Conservation (phyloP, 1,284 basidiomycete genomes). For the Takashimella koratensis region DNA sequence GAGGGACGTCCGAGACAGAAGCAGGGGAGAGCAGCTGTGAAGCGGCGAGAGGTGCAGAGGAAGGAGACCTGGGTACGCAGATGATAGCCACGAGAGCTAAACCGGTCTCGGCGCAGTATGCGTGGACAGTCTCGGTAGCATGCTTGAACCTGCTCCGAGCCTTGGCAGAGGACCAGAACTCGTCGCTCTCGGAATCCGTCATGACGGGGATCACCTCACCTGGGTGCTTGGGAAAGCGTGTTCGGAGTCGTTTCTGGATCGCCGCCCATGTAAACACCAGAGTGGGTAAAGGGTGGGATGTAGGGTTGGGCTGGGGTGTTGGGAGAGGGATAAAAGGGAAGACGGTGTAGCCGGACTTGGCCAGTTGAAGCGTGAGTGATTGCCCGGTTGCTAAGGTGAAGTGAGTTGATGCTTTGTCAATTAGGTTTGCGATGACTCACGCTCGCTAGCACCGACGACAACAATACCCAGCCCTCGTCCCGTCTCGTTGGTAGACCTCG, state of each 20-base stretch:
- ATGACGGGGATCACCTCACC: constrained; percentile 42
- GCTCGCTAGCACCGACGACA: constrained; percentile 35
- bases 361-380: constrained; percentile 37
- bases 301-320: constrained; percentile 18
- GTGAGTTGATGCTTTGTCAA: constrained; percentile 12
- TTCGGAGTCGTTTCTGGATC: constrained; percentile 34
- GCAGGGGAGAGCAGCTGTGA: not conserved
- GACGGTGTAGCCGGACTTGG: constrained; percentile 43
- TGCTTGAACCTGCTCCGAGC: constrained; percentile 27
- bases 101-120: constrained; percentile 36
- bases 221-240: constrained; percentile 28
- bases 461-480: constrained; percentile 37
- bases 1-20: not conserved
- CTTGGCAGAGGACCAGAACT: constrained; percentile 8
- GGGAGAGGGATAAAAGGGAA: constrained; percentile 40
- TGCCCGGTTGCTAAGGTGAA: constrained; percentile 31
- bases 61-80: constrained; percentile 17
- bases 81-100: constrained; percentile 35
- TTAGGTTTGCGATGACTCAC: constrained; percentile 20
- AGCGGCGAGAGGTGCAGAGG: not conserved
- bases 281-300: constrained; percentile 30
- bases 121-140: constrained; percentile 41
- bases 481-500: constrained; percentile 9
- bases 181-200: constrained; percentile 30
- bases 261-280: constrained; percentile 39